Evolutionary conservation across 1,139 yeast genomes (phyloP).

Genomic region (Kluyveromyces sp.): DNA sequence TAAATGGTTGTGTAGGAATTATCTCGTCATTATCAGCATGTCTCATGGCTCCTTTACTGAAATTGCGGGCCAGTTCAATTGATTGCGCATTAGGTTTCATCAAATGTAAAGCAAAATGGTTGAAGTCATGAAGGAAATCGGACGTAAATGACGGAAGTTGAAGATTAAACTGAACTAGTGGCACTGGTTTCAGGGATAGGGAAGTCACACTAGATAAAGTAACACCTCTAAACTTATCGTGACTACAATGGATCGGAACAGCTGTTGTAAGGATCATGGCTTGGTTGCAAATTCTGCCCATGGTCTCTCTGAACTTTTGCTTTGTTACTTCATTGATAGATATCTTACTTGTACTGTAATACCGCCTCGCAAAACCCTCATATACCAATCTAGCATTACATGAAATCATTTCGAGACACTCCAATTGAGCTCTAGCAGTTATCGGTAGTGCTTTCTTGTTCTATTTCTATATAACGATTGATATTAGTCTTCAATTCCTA

Average conservation of each 20-base stretch:
- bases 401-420: neutral
- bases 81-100: slow-evolving; percentile 51
- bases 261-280: slow-evolving; percentile 36
- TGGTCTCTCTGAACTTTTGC: slow-evolving; percentile 30
- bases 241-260: slow-evolving; percentile 10
- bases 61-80: slow-evolving; percentile 47
- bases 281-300: slow-evolving; percentile 35
- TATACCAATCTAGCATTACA: neutral
- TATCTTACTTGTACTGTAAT: neutral
- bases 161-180: slow-evolving; percentile 71
- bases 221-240: slow-evolving; percentile 45
- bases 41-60: slow-evolving; percentile 48
- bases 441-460: too few relatives aligned
- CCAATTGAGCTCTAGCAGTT: neutral
- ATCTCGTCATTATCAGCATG: slow-evolving; percentile 11
- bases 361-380: neutral
- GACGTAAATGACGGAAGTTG: slow-evolving; percentile 81
- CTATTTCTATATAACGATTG: too few relatives aligned
- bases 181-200: slow-evolving; percentile 62
- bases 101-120: slow-evolving; percentile 64
- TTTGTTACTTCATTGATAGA: slow-evolving; percentile 12
- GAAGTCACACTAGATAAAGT: slow-evolving; percentile 80
- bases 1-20: slow-evolving; percentile 39
- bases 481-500: too few relatives aligned
- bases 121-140: slow-evolving; percentile 46